phyloP scores from a whole-genome alignment of 768 basidiomycete genomes.

The Leccinellum rugosiceps region DNA sequence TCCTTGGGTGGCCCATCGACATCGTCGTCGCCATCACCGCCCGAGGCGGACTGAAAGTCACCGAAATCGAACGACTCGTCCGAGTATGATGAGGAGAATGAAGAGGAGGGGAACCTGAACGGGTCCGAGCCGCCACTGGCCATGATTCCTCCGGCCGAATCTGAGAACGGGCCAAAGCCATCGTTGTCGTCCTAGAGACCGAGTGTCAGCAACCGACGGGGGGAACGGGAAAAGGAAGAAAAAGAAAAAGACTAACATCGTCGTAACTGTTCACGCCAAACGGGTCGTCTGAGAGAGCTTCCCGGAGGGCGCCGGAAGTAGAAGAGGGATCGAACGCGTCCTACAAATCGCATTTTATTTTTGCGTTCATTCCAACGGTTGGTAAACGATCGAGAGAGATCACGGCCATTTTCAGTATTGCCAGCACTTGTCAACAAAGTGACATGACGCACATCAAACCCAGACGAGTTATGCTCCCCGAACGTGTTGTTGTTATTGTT shows the following conservation, averaged over 20 bases:
- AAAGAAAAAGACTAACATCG: conserved; percentile 40
- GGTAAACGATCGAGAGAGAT: not conserved
- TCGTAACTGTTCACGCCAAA: conserved; percentile 46
- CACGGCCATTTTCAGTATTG: not conserved
- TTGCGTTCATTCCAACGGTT: not conserved
- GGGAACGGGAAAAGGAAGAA: not conserved
- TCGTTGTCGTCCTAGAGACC: conserved; percentile 44
- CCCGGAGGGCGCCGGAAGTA: conserved; percentile 29
- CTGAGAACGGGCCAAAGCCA: conserved; percentile 80
- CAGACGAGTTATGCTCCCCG: conserved; percentile 42
- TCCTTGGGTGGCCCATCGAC: conserved; percentile 18
- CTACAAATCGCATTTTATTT: conserved; percentile 27
- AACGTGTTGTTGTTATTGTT: not conserved
- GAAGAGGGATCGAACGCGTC: conserved; percentile 49
- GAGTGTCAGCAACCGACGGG: not conserved
- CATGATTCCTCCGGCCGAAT: conserved; percentile 43
- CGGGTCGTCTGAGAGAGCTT: conserved; percentile 44
- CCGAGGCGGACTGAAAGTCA: conserved; percentile 58
- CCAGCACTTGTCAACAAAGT: not conserved
- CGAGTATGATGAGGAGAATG: conserved; percentile 51
- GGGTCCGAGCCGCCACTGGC: conserved; percentile 43
- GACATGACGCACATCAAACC: conserved; percentile 48
- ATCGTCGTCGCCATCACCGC: conserved; percentile 4
- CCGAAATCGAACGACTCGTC: conserved; percentile 77
- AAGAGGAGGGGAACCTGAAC: conserved; percentile 46